These are phyloP conservation scores for carrot (Daucus carota) DNA, from an alignment of 129 eudicot genomes.

Conservation along the genomic window DNA sequence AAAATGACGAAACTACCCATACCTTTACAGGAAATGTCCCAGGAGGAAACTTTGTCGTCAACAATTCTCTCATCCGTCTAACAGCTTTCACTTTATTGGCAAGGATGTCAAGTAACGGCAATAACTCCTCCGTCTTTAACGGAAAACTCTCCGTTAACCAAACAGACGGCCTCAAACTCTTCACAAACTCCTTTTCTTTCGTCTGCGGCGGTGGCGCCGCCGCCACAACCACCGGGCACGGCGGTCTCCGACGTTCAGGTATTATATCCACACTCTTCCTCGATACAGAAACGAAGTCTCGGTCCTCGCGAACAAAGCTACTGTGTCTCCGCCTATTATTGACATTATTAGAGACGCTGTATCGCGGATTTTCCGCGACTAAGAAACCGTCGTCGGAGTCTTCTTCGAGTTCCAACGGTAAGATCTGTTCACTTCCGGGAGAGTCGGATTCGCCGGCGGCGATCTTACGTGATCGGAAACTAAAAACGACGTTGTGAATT, in stretches of 20 bases:
- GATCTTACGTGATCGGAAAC: conserved; percentile 80
- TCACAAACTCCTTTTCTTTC: conserved; percentile 81
- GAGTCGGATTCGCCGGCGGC: conserved; percentile 26
- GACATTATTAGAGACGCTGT: conserved; percentile 38
- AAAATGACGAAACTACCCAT: conserved; percentile 27
- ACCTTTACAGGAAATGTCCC: conserved; percentile 98
- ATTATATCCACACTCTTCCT: conserved; percentile 78
- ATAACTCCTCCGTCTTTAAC: conserved; percentile 87
- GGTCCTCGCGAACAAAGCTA: conserved; percentile 61
- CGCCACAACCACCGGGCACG: conserved; percentile 22
- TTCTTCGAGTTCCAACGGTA: conserved; percentile 86
- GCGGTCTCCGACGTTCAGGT: conserved; percentile 26
- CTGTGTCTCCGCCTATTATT: conserved; percentile 69
- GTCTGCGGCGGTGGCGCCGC: conserved; percentile 51
- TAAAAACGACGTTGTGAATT: conserved; percentile 65
- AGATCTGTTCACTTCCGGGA: conserved; percentile 44
- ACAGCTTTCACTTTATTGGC: conserved; percentile 95
- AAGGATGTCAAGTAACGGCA: conserved; percentile 87
- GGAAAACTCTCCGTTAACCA: conserved; percentile 96
- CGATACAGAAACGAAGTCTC: conserved; percentile 59
- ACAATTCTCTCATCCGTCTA: conserved; percentile 87
- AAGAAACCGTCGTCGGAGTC: conserved; percentile 77
- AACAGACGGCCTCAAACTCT: conserved; percentile 63
- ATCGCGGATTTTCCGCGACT: conserved; percentile 79
- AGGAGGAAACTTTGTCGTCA: conserved; percentile 89